Evolutionary conservation across 306 rosid species (phyloP).

Genomic region (Clitoria ternatea): DNA sequence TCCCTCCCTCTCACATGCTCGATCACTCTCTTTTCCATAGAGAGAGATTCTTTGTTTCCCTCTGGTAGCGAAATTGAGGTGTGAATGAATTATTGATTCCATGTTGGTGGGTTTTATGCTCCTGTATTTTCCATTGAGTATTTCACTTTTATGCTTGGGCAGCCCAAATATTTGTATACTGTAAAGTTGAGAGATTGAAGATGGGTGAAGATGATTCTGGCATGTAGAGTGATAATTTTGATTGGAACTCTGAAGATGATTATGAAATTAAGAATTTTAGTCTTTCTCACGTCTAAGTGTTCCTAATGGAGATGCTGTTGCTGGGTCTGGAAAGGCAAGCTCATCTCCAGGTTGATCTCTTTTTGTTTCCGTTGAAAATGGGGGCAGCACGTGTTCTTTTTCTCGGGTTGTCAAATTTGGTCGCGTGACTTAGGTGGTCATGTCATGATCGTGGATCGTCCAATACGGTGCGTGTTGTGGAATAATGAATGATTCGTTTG

Average conservation of each 20-base stretch:
- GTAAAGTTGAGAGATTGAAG: constrained; percentile 19
- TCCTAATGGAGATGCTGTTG: constrained; percentile 41
- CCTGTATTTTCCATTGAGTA: constrained; percentile 2
- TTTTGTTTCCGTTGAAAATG: constrained; percentile 32
- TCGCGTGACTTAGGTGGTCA: constrained; percentile 34
- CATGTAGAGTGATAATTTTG: constrained; percentile 45
- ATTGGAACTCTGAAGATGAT: constrained; percentile 93
- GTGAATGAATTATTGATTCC: neutral
- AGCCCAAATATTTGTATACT: constrained; percentile 19
- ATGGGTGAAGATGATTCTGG: constrained; percentile 61
- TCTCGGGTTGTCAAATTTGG: constrained; percentile 21
- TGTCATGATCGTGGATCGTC: neutral
- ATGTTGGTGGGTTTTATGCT: neutral
- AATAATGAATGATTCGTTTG: neutral
- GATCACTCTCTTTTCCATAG: neutral
- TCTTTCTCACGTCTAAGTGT: constrained; percentile 41
- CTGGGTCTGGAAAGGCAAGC: constrained; percentile 55
- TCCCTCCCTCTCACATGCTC: neutral
- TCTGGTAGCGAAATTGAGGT: neutral
- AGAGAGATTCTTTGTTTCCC: neutral
- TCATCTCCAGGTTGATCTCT: constrained; percentile 57
- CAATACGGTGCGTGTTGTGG: neutral
- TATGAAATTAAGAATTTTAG: constrained; percentile 61
- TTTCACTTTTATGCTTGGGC: constrained; percentile 18
- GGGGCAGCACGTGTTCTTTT: constrained; percentile 44